Percentiles rank a stretch among this genome's conserved stretches.
These are phyloP conservation scores for Vitellaria paradoxa DNA, from an alignment of 179 eudicot genomes.

Conservation along the genomic window DNA sequence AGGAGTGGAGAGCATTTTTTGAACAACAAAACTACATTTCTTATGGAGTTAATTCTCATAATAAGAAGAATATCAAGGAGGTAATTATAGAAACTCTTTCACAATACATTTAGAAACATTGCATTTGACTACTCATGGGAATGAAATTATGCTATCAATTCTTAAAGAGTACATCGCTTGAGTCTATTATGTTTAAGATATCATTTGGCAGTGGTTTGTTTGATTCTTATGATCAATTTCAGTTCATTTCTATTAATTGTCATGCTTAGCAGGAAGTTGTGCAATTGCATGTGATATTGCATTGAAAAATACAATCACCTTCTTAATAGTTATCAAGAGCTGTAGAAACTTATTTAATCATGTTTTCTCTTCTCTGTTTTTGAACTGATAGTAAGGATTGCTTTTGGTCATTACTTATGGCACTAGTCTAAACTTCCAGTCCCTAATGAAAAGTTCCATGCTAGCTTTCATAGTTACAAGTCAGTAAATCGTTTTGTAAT, in stretches of 20 bases:
- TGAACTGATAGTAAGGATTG: not conserved
- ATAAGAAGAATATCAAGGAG: slow-evolving; percentile 67
- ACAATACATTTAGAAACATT: not conserved
- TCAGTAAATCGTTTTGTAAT: not conserved
- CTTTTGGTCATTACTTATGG: not conserved
- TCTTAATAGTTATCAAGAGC: not conserved
- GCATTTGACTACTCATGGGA: not conserved
- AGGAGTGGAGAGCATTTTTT: slow-evolving; percentile 59
- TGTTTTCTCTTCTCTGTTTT: not conserved
- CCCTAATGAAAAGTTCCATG: not conserved
- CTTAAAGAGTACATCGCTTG: not conserved
- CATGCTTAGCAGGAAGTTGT: not conserved
- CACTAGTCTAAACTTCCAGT: not conserved
- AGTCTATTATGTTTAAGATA: not conserved
- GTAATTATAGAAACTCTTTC: slow-evolving; percentile 29
- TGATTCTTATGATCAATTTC: not conserved
- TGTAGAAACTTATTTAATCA: not conserved
- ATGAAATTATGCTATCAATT: not conserved
- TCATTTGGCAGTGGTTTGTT: not conserved
- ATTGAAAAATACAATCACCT: not conserved
- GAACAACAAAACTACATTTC: slow-evolving; percentile 31
- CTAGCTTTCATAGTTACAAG: not conserved
- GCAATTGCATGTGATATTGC: not conserved
- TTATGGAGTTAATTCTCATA: slow-evolving; percentile 71
- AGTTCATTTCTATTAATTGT: not conserved